These are phyloP conservation scores for Sarocladiaceae sp. DNA, from an alignment of 2,329 filamentous ascomycete genomes.

Conservation along the genomic window DNA sequence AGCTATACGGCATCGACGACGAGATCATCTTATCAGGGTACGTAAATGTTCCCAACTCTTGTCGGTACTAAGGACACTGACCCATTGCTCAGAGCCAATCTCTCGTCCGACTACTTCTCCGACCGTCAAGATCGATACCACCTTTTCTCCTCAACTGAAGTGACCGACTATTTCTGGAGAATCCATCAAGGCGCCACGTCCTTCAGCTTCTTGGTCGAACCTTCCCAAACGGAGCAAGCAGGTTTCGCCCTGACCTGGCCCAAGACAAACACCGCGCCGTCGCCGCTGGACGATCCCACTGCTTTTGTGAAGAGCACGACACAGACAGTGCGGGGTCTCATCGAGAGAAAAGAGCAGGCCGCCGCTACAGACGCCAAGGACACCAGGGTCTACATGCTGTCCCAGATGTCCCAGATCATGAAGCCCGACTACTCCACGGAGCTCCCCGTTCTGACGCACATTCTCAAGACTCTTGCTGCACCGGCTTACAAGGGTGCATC, in stretches of 20 bases:
- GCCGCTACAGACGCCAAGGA: constrained; percentile 28
- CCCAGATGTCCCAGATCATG: constrained; percentile 82
- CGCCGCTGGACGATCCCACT: constrained; percentile 64
- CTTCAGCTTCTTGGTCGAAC: constrained; percentile 74
- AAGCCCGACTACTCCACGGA: constrained; percentile 79
- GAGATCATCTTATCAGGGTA: constrained; percentile 91
- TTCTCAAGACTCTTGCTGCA: constrained; percentile 62
- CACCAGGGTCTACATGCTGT: constrained; percentile 78
- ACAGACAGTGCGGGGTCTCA: constrained; percentile 56
- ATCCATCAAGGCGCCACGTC: constrained; percentile 73
- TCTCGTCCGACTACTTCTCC: constrained; percentile 92
- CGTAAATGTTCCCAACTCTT: constrained; percentile 15
- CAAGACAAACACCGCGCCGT: constrained; percentile 62
- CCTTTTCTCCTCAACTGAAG: constrained; percentile 69
- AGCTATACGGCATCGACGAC: constrained; percentile 92
- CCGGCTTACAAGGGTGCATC: constrained; percentile 61
- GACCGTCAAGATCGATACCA: constrained; percentile 95
- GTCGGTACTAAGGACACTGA: not conserved
- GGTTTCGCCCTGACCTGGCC: constrained; percentile 70
- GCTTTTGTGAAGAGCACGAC: constrained; percentile 66
- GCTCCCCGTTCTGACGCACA: constrained; percentile 68
- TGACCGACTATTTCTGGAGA: constrained; percentile 75
- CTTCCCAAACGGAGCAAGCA: constrained; percentile 43
- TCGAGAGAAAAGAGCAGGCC: constrained; percentile 36
- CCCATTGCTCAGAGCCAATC: constrained; percentile 57